Conservation (phyloP, 768 basidiomycete species). For the Kwoniella bestiolae region DNA sequence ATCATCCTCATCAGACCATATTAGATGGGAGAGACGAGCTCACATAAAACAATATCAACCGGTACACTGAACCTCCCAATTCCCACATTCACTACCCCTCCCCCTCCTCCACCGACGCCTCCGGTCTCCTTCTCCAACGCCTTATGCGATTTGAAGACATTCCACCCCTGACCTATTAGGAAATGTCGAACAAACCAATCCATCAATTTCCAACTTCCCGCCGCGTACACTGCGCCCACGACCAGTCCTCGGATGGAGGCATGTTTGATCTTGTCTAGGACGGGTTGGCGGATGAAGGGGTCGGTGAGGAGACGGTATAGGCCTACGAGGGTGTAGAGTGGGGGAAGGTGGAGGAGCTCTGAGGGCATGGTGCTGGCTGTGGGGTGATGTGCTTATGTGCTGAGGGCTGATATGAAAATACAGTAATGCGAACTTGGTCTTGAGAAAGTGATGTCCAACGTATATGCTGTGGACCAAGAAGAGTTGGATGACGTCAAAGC, state of each 20-base stretch:
- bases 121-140: constrained; percentile 23
- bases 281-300: constrained; percentile 68
- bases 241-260: constrained; percentile 71
- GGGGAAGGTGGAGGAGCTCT: constrained; percentile 69
- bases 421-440: no score
- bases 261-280: constrained; percentile 81
- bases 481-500: not conserved
- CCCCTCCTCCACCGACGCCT: no score
- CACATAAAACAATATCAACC: constrained; percentile 47
- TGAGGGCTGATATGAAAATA: no score
- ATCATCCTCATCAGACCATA: not conserved
- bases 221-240: constrained; percentile 68
- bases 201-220: constrained; percentile 74
- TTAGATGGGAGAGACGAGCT: constrained; percentile 9
- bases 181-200: constrained; percentile 53
- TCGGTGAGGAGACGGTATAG: constrained; percentile 81
- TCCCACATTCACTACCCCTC: constrained; percentile 33
- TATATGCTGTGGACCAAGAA: not conserved
- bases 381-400: not conserved
- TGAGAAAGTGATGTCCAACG: not conserved
- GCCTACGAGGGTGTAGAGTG: constrained; percentile 82
- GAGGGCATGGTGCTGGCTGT: constrained; percentile 50
- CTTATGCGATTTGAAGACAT: constrained; percentile 29
- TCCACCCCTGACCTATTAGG: constrained; percentile 40
- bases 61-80: constrained; percentile 25